phyloP scores from a whole-genome alignment of 768 basidiomycete species.

The Chlorophyllum brunneum region DNA sequence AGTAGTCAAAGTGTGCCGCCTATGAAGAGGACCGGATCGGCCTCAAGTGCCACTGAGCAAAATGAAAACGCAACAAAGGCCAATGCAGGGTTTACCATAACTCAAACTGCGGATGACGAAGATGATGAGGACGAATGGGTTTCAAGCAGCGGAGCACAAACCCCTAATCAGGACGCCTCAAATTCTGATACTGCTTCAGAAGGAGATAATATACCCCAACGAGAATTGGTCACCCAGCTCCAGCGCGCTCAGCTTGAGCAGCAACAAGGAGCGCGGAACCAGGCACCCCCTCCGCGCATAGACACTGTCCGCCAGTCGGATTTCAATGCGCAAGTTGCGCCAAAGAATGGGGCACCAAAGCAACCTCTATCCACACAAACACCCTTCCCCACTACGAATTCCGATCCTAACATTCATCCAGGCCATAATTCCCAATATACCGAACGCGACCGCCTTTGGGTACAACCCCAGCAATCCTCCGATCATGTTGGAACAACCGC shows the following conservation, averaged over 20 bases:
- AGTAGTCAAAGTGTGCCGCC: slow-evolving; percentile 30
- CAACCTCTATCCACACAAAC: slow-evolving; percentile 13
- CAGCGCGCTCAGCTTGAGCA: slow-evolving; percentile 9
- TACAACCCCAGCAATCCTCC: slow-evolving; percentile 2
- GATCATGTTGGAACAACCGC: slow-evolving; percentile 1
- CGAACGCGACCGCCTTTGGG: slow-evolving; percentile 5
- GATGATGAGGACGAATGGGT: slow-evolving; percentile 72
- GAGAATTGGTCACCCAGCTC: slow-evolving; percentile 14
- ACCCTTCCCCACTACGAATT: slow-evolving; percentile 7
- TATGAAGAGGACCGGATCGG: slow-evolving; percentile 28
- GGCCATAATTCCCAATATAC: neutral
- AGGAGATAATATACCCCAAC: slow-evolving; percentile 23
- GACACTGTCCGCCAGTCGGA: slow-evolving; percentile 34
- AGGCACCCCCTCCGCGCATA: slow-evolving; percentile 22
- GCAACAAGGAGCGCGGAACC: slow-evolving; percentile 16
- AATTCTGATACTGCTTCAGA: slow-evolving; percentile 40
- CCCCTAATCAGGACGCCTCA: slow-evolving; percentile 51
- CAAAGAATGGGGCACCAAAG: slow-evolving; percentile 6
- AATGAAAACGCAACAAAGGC: slow-evolving; percentile 29
- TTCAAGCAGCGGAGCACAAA: slow-evolving; percentile 71
- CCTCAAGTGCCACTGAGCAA: slow-evolving; percentile 17
- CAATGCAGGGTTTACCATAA: slow-evolving; percentile 57
- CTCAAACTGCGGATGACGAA: slow-evolving; percentile 39
- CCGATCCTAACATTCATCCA: slow-evolving; percentile 1
- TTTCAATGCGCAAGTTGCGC: slow-evolving; percentile 20